These are phyloP conservation scores for Clarkia xantiana DNA, from an alignment of 345 rosid genomes.

Conservation along the genomic window DNA sequence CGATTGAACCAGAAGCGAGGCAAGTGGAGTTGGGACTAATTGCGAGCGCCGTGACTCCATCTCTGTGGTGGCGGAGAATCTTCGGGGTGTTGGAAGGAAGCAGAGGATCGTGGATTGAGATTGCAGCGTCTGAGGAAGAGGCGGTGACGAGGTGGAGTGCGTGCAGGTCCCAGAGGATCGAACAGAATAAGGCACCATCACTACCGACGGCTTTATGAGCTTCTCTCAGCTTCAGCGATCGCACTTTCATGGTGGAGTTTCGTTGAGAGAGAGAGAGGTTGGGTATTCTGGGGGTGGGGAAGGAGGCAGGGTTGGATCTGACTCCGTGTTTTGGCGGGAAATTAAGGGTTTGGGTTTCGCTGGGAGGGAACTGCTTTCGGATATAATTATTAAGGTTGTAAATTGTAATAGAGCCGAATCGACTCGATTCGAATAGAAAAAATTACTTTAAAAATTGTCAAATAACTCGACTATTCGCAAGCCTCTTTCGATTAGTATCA, in stretches of 20 bases:
- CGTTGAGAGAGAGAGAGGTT: not conserved
- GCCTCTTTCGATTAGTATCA: no score
- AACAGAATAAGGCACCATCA: slow-evolving; percentile 53
- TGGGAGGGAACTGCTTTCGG: not conserved
- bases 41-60: slow-evolving; percentile 76
- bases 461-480: no score
- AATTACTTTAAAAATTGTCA: no score
- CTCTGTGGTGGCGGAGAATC: slow-evolving; percentile 84
- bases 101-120: slow-evolving; percentile 65
- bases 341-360: slow-evolving; percentile 10
- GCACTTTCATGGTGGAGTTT: slow-evolving; percentile 48
- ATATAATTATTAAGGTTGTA: no score
- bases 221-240: slow-evolving; percentile 67
- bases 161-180: slow-evolving; percentile 75
- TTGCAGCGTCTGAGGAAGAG: slow-evolving; percentile 61
- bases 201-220: slow-evolving; percentile 42
- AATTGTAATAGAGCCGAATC: no score
- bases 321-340: slow-evolving; percentile 7
- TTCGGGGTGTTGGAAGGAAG: slow-evolving; percentile 44
- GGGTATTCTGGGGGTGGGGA: not conserved
- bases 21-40: slow-evolving; percentile 81
- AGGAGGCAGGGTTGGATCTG: slow-evolving; percentile 6
- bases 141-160: slow-evolving; percentile 72
- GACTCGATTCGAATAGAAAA: no score
- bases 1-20: slow-evolving; percentile 91